Percentiles rank a stretch among this genome's conserved stretches.
Evolutionary conservation across 2,329 filamentous ascomycete species (phyloP).

Genomic region (Didymella keratinophila): DNA sequence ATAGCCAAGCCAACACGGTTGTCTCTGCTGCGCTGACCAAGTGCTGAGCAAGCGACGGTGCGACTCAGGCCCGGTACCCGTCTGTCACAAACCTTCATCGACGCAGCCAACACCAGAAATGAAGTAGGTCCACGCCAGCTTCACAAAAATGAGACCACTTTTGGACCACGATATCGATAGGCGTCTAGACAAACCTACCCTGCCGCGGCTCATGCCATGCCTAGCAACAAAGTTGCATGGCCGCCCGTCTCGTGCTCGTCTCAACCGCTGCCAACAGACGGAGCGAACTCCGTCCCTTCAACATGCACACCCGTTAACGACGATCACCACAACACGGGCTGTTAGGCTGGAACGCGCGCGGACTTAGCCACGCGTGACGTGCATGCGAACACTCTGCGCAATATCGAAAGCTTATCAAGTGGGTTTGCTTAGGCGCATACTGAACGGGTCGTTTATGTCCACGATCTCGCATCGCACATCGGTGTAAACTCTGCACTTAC

Average conservation of each 20-base stretch:
- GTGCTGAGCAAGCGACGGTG: conserved; percentile 9
- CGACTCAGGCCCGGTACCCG: neutral
- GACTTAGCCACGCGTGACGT: conserved; percentile 13
- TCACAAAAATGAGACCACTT: neutral
- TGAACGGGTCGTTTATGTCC: neutral
- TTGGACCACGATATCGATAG: neutral
- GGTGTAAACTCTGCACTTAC: conserved; percentile 2
- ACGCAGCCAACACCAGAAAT: neutral
- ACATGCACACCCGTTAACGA: conserved; percentile 2
- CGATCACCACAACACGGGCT: conserved; percentile 1
- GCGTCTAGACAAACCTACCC: conserved; percentile 2
- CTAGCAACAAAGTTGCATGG: conserved; percentile 1
- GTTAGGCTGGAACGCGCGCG: conserved; percentile 16
- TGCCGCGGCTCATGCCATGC: neutral
- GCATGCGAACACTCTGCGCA: conserved; percentile 10
- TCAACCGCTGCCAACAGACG: conserved; percentile 4
- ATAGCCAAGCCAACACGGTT: neutral
- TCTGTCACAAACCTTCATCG: conserved; percentile 6
- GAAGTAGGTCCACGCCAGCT: neutral
- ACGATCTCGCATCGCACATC: neutral
- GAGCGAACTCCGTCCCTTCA: conserved; percentile 9
- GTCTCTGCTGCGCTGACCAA: neutral
- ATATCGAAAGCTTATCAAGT: conserved; percentile 17
- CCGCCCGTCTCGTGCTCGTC: neutral
- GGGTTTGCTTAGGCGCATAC: neutral